phyloP scores from a whole-genome alignment of 2,329 filamentous ascomycete genomes.

The Verticillium isaacii region DNA sequence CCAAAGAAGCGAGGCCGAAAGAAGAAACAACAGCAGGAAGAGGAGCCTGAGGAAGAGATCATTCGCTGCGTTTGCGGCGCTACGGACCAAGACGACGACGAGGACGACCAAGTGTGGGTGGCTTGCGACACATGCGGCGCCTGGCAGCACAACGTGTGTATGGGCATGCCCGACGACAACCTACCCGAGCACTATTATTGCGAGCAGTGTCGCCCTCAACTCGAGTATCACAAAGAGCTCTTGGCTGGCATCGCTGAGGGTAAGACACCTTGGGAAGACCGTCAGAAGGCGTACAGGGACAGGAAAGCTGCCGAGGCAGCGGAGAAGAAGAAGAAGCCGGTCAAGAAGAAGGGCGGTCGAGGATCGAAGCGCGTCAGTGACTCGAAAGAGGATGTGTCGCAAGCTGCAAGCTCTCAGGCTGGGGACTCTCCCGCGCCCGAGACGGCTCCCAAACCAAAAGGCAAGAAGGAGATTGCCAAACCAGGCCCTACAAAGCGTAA shows the following conservation, averaged over 20 bases:
- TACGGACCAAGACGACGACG: constrained; percentile 78
- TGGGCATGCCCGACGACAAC: constrained; percentile 76
- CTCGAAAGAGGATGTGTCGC: constrained; percentile 36
- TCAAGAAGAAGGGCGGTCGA: constrained; percentile 52
- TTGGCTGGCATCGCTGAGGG: constrained; percentile 73
- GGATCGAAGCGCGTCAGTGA: constrained; percentile 63
- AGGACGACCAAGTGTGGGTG: constrained; percentile 81
- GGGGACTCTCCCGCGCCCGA: constrained; percentile 36
- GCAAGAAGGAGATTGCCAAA: constrained; percentile 41
- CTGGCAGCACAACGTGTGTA: constrained; percentile 97
- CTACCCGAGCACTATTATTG: constrained; percentile 86
- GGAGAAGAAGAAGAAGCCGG: constrained; percentile 40
- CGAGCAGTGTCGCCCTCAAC: constrained; percentile 77
- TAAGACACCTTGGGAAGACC: constrained; percentile 80
- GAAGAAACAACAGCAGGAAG: constrained; percentile 53
- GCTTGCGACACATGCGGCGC: constrained; percentile 87
- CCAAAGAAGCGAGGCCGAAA: constrained; percentile 51
- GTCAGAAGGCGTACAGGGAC: constrained; percentile 58
- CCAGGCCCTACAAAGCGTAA: constrained; percentile 50
- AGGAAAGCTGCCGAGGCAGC: constrained; percentile 55
- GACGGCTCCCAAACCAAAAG: constrained; percentile 37
- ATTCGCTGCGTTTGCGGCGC: constrained; percentile 93
- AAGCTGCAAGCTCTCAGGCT: constrained; percentile 17
- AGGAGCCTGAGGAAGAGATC: constrained; percentile 59
- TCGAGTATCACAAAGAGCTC: constrained; percentile 67